A percentile compares a stretch with the other conserved stretches of the same genome.
phyloP scores from a whole-genome alignment of 805 yeast genomes.

The Sungouiozyma ichnusensis region DNA sequence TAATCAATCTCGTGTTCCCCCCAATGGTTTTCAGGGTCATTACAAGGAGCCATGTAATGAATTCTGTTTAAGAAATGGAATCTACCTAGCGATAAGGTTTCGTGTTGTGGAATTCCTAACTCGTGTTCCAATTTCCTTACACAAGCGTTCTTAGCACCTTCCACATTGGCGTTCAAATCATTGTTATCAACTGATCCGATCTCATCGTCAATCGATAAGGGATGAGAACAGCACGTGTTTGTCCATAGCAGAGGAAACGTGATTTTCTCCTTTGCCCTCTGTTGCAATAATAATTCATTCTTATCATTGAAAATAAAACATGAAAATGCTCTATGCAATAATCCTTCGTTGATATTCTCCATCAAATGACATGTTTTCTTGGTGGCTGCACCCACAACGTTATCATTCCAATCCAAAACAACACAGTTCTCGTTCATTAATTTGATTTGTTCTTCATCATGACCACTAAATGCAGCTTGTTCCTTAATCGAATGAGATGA shows the following conservation, averaged over 20 bases:
- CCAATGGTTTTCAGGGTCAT: slow-evolving; percentile 51
- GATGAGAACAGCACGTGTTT: slow-evolving; percentile 97
- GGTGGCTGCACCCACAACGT: slow-evolving; percentile 86
- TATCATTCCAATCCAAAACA: slow-evolving; percentile 79
- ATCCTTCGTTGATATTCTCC: slow-evolving; percentile 76
- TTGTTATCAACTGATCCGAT: slow-evolving; percentile 37
- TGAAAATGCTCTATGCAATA: slow-evolving; percentile 91
- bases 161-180: slow-evolving; percentile 46
- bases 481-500: slow-evolving; percentile 22
- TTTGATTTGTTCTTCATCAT: slow-evolving; percentile 87
- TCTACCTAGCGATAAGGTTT: slow-evolving; percentile 48
- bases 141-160: slow-evolving; percentile 82
- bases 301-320: slow-evolving; percentile 83
- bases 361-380: slow-evolving; percentile 83
- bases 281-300: slow-evolving; percentile 74
- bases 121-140: slow-evolving; percentile 89
- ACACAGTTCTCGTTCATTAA: slow-evolving; percentile 96
- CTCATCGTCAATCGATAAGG: slow-evolving; percentile 74
- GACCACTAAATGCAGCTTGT: slow-evolving; percentile 60
- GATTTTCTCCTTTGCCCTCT: slow-evolving; percentile 92
- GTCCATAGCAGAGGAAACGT: slow-evolving; percentile 98
- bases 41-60: slow-evolving; percentile 82
- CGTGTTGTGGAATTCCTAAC: slow-evolving; percentile 59
- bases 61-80: slow-evolving; percentile 86
- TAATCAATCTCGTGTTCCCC: slow-evolving; percentile 98